Base-by-base conservation (phyloP, 2,329 filamentous ascomycete species). In the Trichoderma cornu-damae region DNA sequence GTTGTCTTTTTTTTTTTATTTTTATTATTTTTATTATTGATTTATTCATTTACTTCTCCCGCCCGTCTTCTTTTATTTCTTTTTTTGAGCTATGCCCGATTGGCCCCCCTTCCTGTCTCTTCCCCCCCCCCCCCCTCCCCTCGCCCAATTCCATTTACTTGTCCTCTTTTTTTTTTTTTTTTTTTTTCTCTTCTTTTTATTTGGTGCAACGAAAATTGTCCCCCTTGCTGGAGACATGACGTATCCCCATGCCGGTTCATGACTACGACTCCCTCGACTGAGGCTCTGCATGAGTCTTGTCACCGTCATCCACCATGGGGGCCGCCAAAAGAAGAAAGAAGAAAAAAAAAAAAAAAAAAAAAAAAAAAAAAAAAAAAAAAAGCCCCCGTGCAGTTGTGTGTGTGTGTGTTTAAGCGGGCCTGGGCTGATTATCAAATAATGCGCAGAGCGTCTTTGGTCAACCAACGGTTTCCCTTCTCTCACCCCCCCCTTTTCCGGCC, bases 321-420 rank as follows among this genome's bases (percentile, higher is more conserved):
- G n/a, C n/a, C n/a, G n/a, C n/a, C n/a, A n/a, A n/a, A n/a, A n/a
- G n/a, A n/a, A n/a, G n/a, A n/a, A n/a, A n/a, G n/a, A n/a, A n/a
- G n/a, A n/a, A n/a, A n/a, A n/a, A n/a, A n/a, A n/a, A n/a, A n/a
- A n/a, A n/a, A n/a, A n/a, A n/a, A n/a, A n/a, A n/a, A n/a, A n/a
- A n/a, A n/a, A n/a, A n/a, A n/a, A n/a, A n/a, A n/a, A n/a, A n/a
- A n/a, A n/a, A n/a, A n/a, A 38, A 9, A 38, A 38, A 38, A 38
- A 18, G 3, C 22, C 16, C 20, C 20, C 16, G 16, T 42, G 8
- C 20, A 6, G 18, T n/a, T n/a, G n/a, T n/a, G n/a, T n/a, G n/a
- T n/a, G n/a, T n/a, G n/a, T n/a, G n/a, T 46, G 52, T 55, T 55
- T 55, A 47, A 55, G 52, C 52, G 52, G 52, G 52, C 52, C 52